Base-by-base conservation (phyloP, 768 basidiomycete species). In the Boletus sp. region DNA sequence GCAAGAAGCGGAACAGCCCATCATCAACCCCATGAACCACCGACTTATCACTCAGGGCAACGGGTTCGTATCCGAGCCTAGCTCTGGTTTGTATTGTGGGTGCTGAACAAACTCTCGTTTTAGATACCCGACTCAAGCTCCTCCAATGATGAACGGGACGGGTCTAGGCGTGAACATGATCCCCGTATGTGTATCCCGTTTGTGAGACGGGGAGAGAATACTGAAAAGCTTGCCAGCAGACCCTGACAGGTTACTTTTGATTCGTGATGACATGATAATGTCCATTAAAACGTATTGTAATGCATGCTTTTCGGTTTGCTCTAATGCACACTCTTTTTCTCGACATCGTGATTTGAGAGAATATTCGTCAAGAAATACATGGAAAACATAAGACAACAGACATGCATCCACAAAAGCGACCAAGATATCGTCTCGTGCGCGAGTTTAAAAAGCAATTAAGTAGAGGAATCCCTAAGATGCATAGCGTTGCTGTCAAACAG, bases 1-100 rank as follows among this genome's bases (percentile, higher is more conserved):
- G 69, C 85, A 84, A 46, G 94, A 96, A 63, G 83, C 91, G 13
- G 85, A 91, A 53, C 83, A 84, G 49, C 88, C 89, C 6, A 91
- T 96, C 61, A 91, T 96, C 74, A 93, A 93, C 67, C 90, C 91
- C 52, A 89, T 84, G 29, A 77, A 73, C 53, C 76, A 77, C 46
- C 69, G 87, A 27, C 73, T 90, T 63, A 75, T 93, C 51, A 93
- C 90, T 30, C 88, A 90, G 62, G 88, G 87, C 73, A 85, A 79
- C 58, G 84, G 78, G 74, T 82, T 63, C 51, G 70, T 60, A 40
- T 42, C 38, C 45, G 4, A 42, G 30, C 8, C 21, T 38, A 0
- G 32, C 19, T 3, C 45, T 33, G 19, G 13, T 40, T 21, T 17
- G 25, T 30, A 41, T 38, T 41, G 19, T 23, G 19, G 14, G 37